Evolutionary conservation across 2,329 filamentous ascomycete genomes (phyloP).

Genomic region (Stachybotrys chlorohalonatus): DNA sequence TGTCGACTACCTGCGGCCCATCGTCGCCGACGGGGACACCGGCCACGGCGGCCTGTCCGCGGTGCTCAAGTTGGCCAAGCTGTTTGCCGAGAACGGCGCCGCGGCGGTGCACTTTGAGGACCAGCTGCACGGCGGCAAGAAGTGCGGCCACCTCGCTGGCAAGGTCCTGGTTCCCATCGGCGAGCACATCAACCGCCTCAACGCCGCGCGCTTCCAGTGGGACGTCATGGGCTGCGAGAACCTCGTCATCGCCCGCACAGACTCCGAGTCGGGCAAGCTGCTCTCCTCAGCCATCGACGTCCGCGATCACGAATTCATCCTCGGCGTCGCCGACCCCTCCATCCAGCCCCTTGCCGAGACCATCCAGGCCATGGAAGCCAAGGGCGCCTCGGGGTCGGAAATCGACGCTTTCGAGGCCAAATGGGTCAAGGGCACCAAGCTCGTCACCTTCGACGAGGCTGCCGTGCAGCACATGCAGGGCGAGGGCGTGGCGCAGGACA

Average conservation of each 20-base stretch:
- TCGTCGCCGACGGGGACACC: slow-evolving; percentile 93
- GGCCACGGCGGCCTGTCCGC: slow-evolving; percentile 89
- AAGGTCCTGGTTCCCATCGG: slow-evolving; percentile 91
- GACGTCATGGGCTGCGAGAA: slow-evolving; percentile 97
- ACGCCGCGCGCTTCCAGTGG: slow-evolving; percentile 93
- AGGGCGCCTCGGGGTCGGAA: slow-evolving; percentile 67
- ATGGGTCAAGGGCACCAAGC: slow-evolving; percentile 79
- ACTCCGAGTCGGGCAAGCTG: slow-evolving; percentile 87
- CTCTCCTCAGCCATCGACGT: slow-evolving; percentile 87
- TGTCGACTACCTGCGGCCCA: slow-evolving; percentile 85
- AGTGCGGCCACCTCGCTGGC: slow-evolving; percentile 92
- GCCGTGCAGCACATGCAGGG: slow-evolving; percentile 64
- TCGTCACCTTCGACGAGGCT: slow-evolving; percentile 89
- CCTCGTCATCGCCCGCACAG: slow-evolving; percentile 86
- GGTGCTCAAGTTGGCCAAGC: slow-evolving; percentile 90
- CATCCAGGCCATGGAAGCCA: slow-evolving; percentile 79
- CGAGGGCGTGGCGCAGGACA: slow-evolving; percentile 53
- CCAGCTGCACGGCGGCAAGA: slow-evolving; percentile 95
- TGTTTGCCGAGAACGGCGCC: slow-evolving; percentile 94
- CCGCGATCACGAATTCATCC: slow-evolving; percentile 93
- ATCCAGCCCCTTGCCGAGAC: slow-evolving; percentile 77
- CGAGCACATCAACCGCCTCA: slow-evolving; percentile 92
- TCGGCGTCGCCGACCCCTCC: slow-evolving; percentile 69
- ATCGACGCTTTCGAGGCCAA: slow-evolving; percentile 78
- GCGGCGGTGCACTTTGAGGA: slow-evolving; percentile 97